Percentiles rank a stretch among this genome's conserved stretches.
phyloP scores from a whole-genome alignment of 2,329 filamentous ascomycete species.

The Delphinella strobiligena region DNA sequence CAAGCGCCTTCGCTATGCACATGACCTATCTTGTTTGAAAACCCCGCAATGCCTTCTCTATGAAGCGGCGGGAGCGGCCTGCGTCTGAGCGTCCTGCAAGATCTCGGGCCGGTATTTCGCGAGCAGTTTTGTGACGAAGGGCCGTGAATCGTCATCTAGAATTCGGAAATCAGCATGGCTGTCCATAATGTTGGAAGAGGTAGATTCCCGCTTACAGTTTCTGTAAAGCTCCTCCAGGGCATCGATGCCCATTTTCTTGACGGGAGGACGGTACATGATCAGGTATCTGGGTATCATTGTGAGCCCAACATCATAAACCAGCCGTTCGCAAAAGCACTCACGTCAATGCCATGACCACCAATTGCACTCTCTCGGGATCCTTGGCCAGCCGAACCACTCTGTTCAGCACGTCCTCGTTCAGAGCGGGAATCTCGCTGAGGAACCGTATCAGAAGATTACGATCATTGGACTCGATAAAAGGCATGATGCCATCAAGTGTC shows the following conservation, averaged over 20 bases:
- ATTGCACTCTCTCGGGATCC: slow-evolving; percentile 50
- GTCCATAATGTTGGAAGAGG: neutral
- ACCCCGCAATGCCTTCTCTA: too few relatives aligned
- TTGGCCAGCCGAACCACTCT: slow-evolving; percentile 54
- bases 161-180: slow-evolving; percentile 3
- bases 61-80: neutral
- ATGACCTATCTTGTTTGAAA: too few relatives aligned
- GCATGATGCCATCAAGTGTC: slow-evolving; percentile 78
- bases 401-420: slow-evolving; percentile 59
- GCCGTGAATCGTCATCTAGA: slow-evolving; percentile 34
- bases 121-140: slow-evolving; percentile 41
- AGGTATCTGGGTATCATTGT: slow-evolving; percentile 32
- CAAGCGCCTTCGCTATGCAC: too few relatives aligned
- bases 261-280: slow-evolving; percentile 47
- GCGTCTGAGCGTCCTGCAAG: slow-evolving; percentile 17
- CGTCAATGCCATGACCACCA: slow-evolving; percentile 47
- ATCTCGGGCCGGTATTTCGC: slow-evolving; percentile 42
- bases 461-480: slow-evolving; percentile 84
- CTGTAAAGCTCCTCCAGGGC: slow-evolving; percentile 47
- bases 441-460: slow-evolving; percentile 64
- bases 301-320: slow-evolving; percentile 4
- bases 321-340: slow-evolving; percentile 21
- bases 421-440: slow-evolving; percentile 75
- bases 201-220: slow-evolving; percentile 29
- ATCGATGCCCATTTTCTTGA: slow-evolving; percentile 44